A percentile compares a stretch with the other conserved stretches of the same genome.
Conservation (phyloP, 805 yeast genomes). For the Candida odintsovae region DNA sequence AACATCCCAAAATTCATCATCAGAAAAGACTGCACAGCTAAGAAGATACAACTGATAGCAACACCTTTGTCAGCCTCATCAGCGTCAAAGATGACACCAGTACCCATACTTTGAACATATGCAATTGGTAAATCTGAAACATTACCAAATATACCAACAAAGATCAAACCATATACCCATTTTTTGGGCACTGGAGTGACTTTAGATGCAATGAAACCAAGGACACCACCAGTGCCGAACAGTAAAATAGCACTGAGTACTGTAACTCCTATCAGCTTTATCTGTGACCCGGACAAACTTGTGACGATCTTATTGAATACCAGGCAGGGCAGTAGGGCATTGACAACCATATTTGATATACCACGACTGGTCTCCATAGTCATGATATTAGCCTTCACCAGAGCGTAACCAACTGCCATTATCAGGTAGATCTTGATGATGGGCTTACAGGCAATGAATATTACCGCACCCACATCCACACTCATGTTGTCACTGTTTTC, state of each 20-base stretch:
- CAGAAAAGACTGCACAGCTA: constrained; percentile 49
- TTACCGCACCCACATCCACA: constrained; percentile 14
- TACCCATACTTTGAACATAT: constrained; percentile 40
- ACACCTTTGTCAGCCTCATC: constrained; percentile 41
- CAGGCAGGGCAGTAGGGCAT: constrained; percentile 48
- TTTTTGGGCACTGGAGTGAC: constrained; percentile 40
- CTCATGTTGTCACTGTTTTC: background rate
- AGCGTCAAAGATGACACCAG: constrained; percentile 33
- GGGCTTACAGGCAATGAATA: constrained; percentile 21
- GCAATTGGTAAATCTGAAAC: constrained; percentile 51
- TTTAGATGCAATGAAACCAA: constrained; percentile 26
- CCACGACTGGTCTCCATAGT: constrained; percentile 50
- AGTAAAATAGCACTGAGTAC: constrained; percentile 22
- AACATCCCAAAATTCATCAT: constrained; percentile 77
- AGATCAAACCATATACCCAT: constrained; percentile 43
- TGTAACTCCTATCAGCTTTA: constrained; percentile 45
- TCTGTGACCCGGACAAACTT: constrained; percentile 45
- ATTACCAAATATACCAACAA: constrained; percentile 46
- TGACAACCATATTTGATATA: constrained; percentile 45
- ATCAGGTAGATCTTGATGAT: constrained; percentile 22
- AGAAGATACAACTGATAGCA: constrained; percentile 42
- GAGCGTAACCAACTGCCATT: constrained; percentile 13
- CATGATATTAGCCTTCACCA: constrained; percentile 27
- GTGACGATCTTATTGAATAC: constrained; percentile 47
- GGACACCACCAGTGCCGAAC: constrained; percentile 37